These are phyloP conservation scores for Russula sp. DNA, from an alignment of 768 basidiomycete species.

Conservation along the genomic window DNA sequence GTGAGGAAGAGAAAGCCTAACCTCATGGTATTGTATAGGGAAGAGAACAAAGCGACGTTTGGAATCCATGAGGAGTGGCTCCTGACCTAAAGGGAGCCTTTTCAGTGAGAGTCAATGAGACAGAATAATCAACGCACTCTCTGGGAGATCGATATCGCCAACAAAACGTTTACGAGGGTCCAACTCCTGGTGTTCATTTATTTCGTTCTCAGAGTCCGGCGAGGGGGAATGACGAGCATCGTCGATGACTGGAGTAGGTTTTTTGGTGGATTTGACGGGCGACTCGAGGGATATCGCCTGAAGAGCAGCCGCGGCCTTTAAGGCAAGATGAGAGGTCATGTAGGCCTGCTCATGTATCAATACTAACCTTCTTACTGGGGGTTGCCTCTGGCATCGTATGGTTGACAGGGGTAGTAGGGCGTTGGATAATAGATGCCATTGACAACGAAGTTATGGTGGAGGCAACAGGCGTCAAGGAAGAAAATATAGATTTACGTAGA, in stretches of 20 bases:
- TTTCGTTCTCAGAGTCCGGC: slow-evolving; percentile 18
- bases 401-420: slow-evolving; percentile 21
- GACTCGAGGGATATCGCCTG: slow-evolving; percentile 28
- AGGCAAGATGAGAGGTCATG: not conserved
- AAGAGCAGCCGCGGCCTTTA: slow-evolving; percentile 29
- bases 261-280: slow-evolving; percentile 26
- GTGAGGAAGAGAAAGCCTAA: slow-evolving; percentile 29
- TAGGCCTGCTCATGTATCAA: not conserved
- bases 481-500: not conserved
- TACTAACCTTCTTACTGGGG: slow-evolving; percentile 32
- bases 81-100: slow-evolving; percentile 41
- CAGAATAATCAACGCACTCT: slow-evolving; percentile 27
- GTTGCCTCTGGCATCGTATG: slow-evolving; percentile 27
- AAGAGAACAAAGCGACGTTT: slow-evolving; percentile 84
- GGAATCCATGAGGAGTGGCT: slow-evolving; percentile 74
- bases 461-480: not conserved
- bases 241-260: slow-evolving; percentile 20
- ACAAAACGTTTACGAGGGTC: slow-evolving; percentile 35
- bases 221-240: slow-evolving; percentile 22
- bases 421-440: slow-evolving; percentile 21
- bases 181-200: slow-evolving; percentile 6
- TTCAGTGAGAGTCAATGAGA: not conserved
- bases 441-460: not conserved
- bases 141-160: slow-evolving; percentile 47
- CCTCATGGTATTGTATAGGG: slow-evolving; percentile 90